These are phyloP conservation scores for Vigna radiata DNA, from an alignment of 306 rosid species.

Conservation along the genomic window DNA sequence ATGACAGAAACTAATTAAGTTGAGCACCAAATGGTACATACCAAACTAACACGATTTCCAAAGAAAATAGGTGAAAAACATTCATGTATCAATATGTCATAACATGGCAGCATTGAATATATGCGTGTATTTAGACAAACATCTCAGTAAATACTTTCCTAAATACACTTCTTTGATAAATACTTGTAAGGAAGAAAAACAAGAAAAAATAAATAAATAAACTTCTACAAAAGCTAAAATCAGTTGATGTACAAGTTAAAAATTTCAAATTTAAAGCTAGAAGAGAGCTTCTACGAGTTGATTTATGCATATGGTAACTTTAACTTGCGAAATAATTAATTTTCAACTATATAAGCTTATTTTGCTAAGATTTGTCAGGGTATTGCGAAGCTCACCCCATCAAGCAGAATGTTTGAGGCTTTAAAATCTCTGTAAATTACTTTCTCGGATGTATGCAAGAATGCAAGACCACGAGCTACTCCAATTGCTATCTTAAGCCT, in stretches of 20 bases:
- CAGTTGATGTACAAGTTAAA: no score
- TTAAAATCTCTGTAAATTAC: slow-evolving; percentile 93
- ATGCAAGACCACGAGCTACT: slow-evolving; percentile 91
- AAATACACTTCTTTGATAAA: no score
- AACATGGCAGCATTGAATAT: neutral
- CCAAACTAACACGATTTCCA: slow-evolving; percentile 14
- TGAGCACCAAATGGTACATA: neutral
- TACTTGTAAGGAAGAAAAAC: no score
- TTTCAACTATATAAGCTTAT: neutral
- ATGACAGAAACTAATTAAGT: slow-evolving; percentile 29
- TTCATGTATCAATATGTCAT: neutral
- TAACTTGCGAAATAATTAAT: no score
- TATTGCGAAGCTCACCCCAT: slow-evolving; percentile 62
- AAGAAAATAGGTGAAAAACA: slow-evolving; percentile 13
- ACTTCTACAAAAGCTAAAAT: no score
- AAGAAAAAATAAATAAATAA: no score
- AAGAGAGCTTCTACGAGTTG: no score
- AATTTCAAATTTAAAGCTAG: no score
- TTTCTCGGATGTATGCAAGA: slow-evolving; percentile 89
- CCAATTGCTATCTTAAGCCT: slow-evolving; percentile 94
- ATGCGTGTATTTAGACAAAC: no score
- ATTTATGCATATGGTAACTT: no score
- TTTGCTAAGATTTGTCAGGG: neutral
- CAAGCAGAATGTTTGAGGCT: slow-evolving; percentile 94
- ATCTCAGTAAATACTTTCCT: no score